Percentiles rank a stretch among this genome's conserved stretches.
Conservation (phyloP, 2,329 filamentous ascomycete genomes). For the Trichoderma citrinoviride region DNA sequence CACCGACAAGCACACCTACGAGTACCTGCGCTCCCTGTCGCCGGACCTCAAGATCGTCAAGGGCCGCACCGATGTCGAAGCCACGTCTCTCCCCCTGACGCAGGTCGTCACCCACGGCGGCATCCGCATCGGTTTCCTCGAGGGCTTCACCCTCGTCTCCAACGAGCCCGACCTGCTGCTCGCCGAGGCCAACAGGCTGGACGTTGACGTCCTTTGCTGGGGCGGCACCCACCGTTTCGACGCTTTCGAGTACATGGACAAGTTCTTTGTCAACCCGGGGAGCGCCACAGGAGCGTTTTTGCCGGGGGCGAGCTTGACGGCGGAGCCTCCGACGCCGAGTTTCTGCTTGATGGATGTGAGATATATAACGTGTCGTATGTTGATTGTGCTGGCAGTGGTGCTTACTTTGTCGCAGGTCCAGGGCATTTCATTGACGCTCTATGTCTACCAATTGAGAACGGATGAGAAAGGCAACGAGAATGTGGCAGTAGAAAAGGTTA, state of each 20-base stretch:
- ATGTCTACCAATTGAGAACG: constrained; percentile 85
- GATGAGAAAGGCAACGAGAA: constrained; percentile 74
- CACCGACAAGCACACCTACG: constrained; percentile 76
- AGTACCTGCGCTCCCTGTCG: constrained; percentile 72
- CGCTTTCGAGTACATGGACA: constrained; percentile 71
- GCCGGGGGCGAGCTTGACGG: constrained; percentile 55
- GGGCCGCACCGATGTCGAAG: constrained; percentile 65
- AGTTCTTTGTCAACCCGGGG: constrained; percentile 69
- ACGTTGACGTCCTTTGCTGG: constrained; percentile 68
- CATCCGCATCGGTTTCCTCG: constrained; percentile 64
- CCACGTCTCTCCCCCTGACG: constrained; percentile 61
- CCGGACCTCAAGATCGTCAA: constrained; percentile 70
- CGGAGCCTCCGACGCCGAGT: constrained; percentile 78
- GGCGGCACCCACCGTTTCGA: constrained; percentile 67
- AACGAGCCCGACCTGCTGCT: constrained; percentile 65
- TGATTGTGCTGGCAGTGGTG: neutral
- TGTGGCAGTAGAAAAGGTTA: constrained; percentile 82
- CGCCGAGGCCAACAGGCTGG: constrained; percentile 65
- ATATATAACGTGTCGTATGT: constrained; percentile 31
- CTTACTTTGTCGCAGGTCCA: constrained; percentile 63
- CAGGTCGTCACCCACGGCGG: constrained; percentile 65
- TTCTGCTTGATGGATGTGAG: constrained; percentile 98
- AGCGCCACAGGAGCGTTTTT: constrained; percentile 64
- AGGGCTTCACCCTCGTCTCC: constrained; percentile 66
- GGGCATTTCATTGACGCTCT: constrained; percentile 91